Base-by-base conservation (phyloP, 768 basidiomycete species). In the Tricholoma hemisulphureum region DNA sequence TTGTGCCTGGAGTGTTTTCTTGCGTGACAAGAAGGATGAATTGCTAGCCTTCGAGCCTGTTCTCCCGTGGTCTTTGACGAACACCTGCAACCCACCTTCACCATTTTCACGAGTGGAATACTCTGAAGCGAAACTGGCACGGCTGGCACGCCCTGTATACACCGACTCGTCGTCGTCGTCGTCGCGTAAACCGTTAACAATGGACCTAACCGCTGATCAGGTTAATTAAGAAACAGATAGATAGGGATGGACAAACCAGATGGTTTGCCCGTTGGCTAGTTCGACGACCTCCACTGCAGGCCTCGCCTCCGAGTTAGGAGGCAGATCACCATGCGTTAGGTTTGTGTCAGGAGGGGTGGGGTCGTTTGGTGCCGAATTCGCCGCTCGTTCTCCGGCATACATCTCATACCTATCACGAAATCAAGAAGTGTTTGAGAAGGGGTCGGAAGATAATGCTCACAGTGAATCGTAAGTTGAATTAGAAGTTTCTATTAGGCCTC, bases 221-320 rank as follows among this genome's bases (percentile, higher is more conserved):
- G 55, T 63, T 28, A 55, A 58, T 52, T 32, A 32, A 32, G 49
- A 45, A 62, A 55, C 55, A 37, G 56, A 37, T 35, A 53, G 28
- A 34, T 35, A 14, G 46, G 58, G 29, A 77, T 84, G 58, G 29
- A 77, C 85, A 57, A 55, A 90, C 92, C 92, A 94, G 59, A 94
- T 86, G 7, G 89, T 91, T 68, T 93, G 86, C 21, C 92, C 92
- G 67, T 92, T 92, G n/a, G 89, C 88, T 65, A 92, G 74, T 67
- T 93, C 88, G 55, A 93, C 79, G 43, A 93, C 80, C 71, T 94
- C 89, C 28, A 93, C 74, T 4, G 87, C 91, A 49, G 86, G 82
- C 11, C 82, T 80, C 37, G 78, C 64, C 54, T 81, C 84, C 51
- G 82, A 63, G 59, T 71, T 68, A 50, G 69, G 48, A 52, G 63